Evolutionary conservation across 139 green algal species (phyloP), one percentile per base, ranked within the genome.

Genomic region (Chlorella sorokiniana): DNA sequence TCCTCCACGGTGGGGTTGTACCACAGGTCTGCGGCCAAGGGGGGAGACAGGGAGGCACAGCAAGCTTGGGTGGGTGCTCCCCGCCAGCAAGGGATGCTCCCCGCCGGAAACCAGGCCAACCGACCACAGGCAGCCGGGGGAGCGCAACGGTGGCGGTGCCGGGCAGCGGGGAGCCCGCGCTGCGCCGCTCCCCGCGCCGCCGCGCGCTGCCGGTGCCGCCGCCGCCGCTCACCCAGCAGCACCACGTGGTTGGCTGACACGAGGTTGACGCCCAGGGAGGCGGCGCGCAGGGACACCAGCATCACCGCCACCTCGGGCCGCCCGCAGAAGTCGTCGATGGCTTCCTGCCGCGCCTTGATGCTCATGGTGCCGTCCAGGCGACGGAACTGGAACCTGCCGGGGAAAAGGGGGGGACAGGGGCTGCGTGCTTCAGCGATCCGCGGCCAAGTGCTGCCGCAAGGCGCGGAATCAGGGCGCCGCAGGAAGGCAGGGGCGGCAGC

Each of bases 241-340:
- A 81, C 61, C 41, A 99, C 95, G 81, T 98, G 94, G 84, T 97
- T 97, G 82, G 96, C 96, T 1, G 86, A 89, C 54, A 90, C 88
- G 65, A 98, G 90, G 87, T 98, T 98, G 7, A 98, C 82, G 0
- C 95, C 95, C 79, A 98, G 83, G 0, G 92, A 91, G 27, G 94
- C 95, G 2, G 95, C 94, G 81, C 96, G 96, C n/a, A 95, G 85
- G 41, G 84, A 84, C 27, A 89, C 79, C 42, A 88, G 86, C 75
- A 95, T 71, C 48, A 94, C 83, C 31, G 84, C 62, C 51, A 94
- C 86, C 16, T 93, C 85, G 4, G 74, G 38, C 33, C 79, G 44
- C 22, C 59, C 44, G 52, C 91, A 84, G 87, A 98, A 98, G 71
- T 95, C 90, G 8, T 80, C 41, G 44, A 98, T 93, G 22, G 94